phyloP scores from a whole-genome alignment of 1,139 yeast species.

The Williopsis jadinii region DNA sequence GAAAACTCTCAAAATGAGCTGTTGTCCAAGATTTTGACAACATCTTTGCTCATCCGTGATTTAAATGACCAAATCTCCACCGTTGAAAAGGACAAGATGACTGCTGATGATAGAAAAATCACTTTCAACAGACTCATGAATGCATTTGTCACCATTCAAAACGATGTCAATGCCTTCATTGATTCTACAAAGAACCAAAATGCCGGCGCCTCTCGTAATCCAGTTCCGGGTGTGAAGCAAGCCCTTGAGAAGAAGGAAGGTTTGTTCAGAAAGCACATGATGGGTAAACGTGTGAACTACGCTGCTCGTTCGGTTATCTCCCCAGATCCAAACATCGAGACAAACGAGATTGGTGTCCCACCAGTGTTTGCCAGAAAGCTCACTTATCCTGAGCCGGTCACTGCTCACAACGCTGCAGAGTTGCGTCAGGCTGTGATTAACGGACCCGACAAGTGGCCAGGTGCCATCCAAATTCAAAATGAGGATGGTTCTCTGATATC shows the following conservation, averaged over 20 bases:
- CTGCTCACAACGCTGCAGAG: slow-evolving; percentile 86
- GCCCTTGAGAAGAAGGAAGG: slow-evolving; percentile 99
- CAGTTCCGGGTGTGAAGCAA: slow-evolving; percentile 96
- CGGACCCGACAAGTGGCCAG: slow-evolving; percentile 98
- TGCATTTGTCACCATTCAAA: slow-evolving; percentile 88
- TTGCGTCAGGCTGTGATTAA: slow-evolving; percentile 92
- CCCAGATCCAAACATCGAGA: slow-evolving; percentile 97
- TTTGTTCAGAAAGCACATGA: slow-evolving; percentile 96
- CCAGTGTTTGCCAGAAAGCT: slow-evolving; percentile 95
- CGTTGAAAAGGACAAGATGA: slow-evolving; percentile 54
- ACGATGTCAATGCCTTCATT: slow-evolving; percentile 89
- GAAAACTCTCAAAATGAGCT: slow-evolving; percentile 92
- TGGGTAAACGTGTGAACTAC: slow-evolving; percentile 99
- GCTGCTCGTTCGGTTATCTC: slow-evolving; percentile 99
- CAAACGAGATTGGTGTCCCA: slow-evolving; percentile 97
- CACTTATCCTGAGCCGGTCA: slow-evolving; percentile 98
- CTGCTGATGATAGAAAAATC: slow-evolving; percentile 64
- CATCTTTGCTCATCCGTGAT: slow-evolving; percentile 79
- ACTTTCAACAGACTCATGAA: slow-evolving; percentile 89
- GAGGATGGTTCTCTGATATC: slow-evolving; percentile 91
- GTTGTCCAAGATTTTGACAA: slow-evolving; percentile 69
- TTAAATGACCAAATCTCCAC: slow-evolving; percentile 71
- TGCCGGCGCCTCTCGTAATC: slow-evolving; percentile 48
- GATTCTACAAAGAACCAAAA: slow-evolving; percentile 88
- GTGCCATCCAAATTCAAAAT: slow-evolving; percentile 93